Conservation (phyloP, 75 land plant species). For the Pseudotsuga menziesii region DNA sequence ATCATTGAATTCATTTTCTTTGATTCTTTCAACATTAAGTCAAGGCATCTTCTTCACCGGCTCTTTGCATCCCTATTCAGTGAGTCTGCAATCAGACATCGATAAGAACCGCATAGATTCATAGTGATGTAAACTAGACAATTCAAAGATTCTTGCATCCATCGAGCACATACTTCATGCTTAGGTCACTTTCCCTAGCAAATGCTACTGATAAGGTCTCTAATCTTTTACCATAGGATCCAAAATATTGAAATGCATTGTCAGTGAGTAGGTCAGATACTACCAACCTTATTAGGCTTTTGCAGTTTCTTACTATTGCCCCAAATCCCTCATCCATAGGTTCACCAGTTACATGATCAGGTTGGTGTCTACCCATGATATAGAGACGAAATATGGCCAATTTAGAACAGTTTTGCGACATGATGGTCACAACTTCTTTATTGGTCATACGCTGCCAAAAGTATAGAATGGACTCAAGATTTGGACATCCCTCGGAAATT, state of each 20-base stretch:
- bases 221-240: constrained; percentile 64
- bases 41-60: constrained; percentile 48
- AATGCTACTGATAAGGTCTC: constrained; percentile 87
- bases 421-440: constrained; percentile 63
- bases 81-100: constrained; percentile 78
- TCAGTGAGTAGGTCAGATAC: constrained; percentile 85
- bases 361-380: constrained; percentile 61
- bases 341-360: constrained; percentile 53
- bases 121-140: constrained; percentile 61
- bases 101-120: constrained; percentile 91
- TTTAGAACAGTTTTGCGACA: constrained; percentile 70
- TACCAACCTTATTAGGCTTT: constrained; percentile 69
- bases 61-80: constrained; percentile 46
- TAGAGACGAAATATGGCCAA: constrained; percentile 76
- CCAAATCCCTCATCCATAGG: constrained; percentile 96
- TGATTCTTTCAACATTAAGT: constrained; percentile 77
- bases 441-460: constrained; percentile 93
- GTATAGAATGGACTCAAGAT: constrained; percentile 72
- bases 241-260: constrained; percentile 75
- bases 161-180: constrained; percentile 59
- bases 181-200: constrained; percentile 75
- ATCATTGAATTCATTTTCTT: constrained; percentile 14
- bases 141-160: constrained; percentile 76
- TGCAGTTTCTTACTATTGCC: constrained; percentile 80
- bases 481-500: constrained; percentile 82